These are phyloP conservation scores for Chlamydomonas sphaeroides DNA, from an alignment of 139 green algal genomes.

Conservation along the genomic window DNA sequence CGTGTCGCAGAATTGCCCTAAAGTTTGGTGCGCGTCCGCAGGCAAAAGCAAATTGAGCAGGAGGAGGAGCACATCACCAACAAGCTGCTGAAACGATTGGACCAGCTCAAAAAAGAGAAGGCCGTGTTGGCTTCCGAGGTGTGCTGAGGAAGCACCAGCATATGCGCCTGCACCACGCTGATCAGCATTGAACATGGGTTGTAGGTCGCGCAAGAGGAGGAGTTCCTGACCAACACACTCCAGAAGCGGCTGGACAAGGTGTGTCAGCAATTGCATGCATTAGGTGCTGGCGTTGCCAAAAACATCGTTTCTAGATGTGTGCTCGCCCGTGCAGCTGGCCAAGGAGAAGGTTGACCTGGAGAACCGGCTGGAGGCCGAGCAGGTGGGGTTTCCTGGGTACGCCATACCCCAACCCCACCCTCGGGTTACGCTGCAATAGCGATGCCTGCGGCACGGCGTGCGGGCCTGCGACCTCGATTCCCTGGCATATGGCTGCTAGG, in stretches of 20 bases:
- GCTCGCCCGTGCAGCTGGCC: conserved; percentile 60
- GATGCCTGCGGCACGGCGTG: too few species aligned
- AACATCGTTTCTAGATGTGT: not conserved
- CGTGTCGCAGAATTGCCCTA: too few species aligned
- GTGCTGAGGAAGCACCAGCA: conserved; percentile 3
- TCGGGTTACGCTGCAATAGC: too few species aligned
- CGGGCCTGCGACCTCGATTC: too few species aligned
- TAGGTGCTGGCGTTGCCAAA: not conserved
- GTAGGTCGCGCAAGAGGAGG: conserved; percentile 82
- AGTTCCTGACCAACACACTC: conserved; percentile 85
- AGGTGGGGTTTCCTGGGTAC: not conserved
- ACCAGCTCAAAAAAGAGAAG: conserved; percentile 83
- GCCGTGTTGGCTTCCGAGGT: conserved; percentile 73
- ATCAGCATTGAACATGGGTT: too few species aligned
- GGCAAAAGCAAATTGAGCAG: conserved; percentile 76
- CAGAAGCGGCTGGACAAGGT: conserved; percentile 80
- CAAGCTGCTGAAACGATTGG: conserved; percentile 83
- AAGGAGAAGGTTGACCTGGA: conserved; percentile 79
- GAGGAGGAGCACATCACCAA: conserved; percentile 88
- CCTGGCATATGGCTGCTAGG: too few species aligned
- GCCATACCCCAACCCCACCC: too few species aligned
- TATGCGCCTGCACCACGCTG: too few species aligned
- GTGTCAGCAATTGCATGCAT: too few species aligned
- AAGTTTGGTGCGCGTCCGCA: not conserved
- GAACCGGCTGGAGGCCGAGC: conserved; percentile 69